phyloP scores from a whole-genome alignment of 345 rosid species.

The Arabis alpina region DNA sequence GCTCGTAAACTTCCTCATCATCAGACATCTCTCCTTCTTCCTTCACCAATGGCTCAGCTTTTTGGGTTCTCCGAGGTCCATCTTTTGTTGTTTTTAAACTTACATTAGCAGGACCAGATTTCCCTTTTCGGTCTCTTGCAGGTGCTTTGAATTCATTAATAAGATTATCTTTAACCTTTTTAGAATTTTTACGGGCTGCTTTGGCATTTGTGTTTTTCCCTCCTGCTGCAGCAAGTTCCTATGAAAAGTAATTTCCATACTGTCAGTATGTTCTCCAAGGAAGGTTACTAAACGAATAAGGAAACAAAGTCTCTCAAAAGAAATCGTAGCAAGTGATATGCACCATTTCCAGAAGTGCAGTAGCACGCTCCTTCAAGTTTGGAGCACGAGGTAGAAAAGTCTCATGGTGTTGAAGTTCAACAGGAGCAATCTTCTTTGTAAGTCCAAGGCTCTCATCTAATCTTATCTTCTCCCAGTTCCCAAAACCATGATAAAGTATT shows the following conservation, averaged over 20 bases:
- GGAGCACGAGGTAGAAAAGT: conserved; percentile 99
- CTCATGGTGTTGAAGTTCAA: conserved; percentile 98
- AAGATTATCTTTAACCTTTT: conserved; percentile 65
- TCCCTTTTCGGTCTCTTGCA: conserved; percentile 62
- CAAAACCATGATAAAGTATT: conserved; percentile 87
- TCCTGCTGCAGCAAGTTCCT: conserved; percentile 88
- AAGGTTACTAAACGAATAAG: not conserved
- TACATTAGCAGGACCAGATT: conserved; percentile 51
- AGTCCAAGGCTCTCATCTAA: conserved; percentile 94
- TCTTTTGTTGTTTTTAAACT: conserved; percentile 49
- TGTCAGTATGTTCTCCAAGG: conserved; percentile 13
- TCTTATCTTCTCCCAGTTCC: conserved; percentile 98
- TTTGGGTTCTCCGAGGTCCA: conserved; percentile 64
- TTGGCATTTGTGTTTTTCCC: conserved; percentile 72
- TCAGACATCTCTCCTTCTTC: conserved; percentile 99
- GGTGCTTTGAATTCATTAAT: conserved; percentile 49
- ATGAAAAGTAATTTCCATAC: conserved; percentile 19
- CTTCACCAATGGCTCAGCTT: conserved; percentile 74
- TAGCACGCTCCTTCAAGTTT: conserved; percentile 94
- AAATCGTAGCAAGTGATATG: conserved; percentile 17
- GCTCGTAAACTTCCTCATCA: conserved; percentile 90
- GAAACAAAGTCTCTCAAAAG: not conserved
- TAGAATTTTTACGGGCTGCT: conserved; percentile 68
- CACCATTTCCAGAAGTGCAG: conserved; percentile 98
- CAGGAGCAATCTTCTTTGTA: conserved; percentile 96